Evolutionary conservation across 129 eudicot species (phyloP), one percentile per base, ranked within the genome.

Genomic region (Artemisia annua): DNA sequence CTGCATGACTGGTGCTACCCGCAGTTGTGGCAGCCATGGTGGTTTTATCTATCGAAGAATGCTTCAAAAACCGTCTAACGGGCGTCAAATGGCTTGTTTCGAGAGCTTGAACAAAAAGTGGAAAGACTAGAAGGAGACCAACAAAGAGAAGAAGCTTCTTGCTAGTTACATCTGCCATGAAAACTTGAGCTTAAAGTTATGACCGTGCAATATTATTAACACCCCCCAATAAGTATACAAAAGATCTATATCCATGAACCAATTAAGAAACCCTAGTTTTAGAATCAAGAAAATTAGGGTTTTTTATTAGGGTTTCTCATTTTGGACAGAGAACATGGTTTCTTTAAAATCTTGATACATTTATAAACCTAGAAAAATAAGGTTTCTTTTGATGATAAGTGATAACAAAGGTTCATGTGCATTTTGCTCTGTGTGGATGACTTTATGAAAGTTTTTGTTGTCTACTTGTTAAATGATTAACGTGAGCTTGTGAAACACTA

Each of bases 161-260:
- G 68, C 57, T 61, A 60, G 54, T 53, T 76, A 63, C 78, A 64
- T 71, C 54, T 68, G 84, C 88, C 91, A 86, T 87, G 83, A 66
- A 81, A 78, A 72, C 66, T 28, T 69, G 66, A 72, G 52, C 30
- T 66, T 67, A 58, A 75, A 79, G 15, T n/a, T 69, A 15, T 70
- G 19, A 69, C 53, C 53, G 54, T 28, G 55, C 52, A 63, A 8
- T 32, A 46, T n/a, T n/a, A n/a, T 9, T 13, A 62, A 75, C 81
- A 71, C 79, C 86, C 81, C 91, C 88, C 88, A 66, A 81, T 48
- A 67, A 26, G 79, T 75, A 70, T 80, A 73, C 86, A 71, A 67
- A 81, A 83, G 77, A 75, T 81, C 86, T 83, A 78, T 80, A 86
- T 86, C 88, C 88, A 83, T 87, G 80, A 87, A 81, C 88, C 86